These are phyloP conservation scores for Tagetes erecta DNA, from an alignment of 129 eudicot species.

Conservation along the genomic window DNA sequence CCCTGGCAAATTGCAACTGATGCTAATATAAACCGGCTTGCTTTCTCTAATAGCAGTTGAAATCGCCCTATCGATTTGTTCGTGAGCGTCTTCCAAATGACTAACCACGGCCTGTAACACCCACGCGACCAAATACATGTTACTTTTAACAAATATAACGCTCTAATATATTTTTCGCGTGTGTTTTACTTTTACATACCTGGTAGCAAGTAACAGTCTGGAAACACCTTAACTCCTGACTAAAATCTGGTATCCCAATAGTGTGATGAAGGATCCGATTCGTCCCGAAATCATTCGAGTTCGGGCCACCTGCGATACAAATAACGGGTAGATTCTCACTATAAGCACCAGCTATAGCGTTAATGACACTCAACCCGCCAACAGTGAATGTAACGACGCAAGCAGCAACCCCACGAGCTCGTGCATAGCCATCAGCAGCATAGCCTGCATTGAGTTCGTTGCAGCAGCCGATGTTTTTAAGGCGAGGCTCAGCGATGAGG, in stretches of 20 bases:
- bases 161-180: too few relatives aligned
- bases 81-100: conserved; percentile 67
- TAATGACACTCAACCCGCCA: conserved; percentile 63
- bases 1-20: conserved; percentile 57
- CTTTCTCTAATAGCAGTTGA: conserved; percentile 62
- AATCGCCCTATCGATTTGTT: conserved; percentile 58
- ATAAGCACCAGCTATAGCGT: conserved; percentile 69
- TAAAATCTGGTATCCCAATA: conserved; percentile 67
- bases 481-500: conserved; percentile 62
- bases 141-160: too few relatives aligned
- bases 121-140: background rate
- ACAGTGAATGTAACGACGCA: conserved; percentile 74
- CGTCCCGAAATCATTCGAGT: conserved; percentile 63
- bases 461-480: conserved; percentile 58
- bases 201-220: conserved; percentile 65
- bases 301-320: conserved; percentile 67
- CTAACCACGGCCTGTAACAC: conserved; percentile 47
- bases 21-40: conserved; percentile 67
- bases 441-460: conserved; percentile 71
- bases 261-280: conserved; percentile 69
- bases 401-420: conserved; percentile 60
- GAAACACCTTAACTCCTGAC: conserved; percentile 59
- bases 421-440: conserved; percentile 70
- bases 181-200: background rate
- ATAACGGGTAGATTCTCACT: conserved; percentile 70